Conservation (phyloP, 2,329 filamentous ascomycete species). For the Phyllosticta citrichinensis region DNA sequence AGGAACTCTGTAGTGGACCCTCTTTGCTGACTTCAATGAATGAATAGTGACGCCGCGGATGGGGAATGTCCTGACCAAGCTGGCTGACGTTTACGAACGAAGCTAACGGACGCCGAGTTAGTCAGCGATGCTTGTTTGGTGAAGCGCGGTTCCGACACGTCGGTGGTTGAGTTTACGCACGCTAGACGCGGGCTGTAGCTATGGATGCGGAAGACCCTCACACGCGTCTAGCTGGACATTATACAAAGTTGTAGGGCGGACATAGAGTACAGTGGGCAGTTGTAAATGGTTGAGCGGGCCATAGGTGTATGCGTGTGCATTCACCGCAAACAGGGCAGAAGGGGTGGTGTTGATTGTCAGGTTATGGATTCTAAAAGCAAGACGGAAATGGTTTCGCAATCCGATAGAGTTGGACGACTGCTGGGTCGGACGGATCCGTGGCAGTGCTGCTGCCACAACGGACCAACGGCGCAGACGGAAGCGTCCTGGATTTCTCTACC, state of each 20-base stretch:
- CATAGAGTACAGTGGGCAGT: too few relatives aligned
- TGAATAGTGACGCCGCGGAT: conserved; percentile 14
- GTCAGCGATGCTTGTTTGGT: not conserved
- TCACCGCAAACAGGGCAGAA: too few relatives aligned
- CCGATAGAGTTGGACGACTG: not conserved
- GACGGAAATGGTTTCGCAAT: not conserved
- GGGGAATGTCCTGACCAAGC: conserved; percentile 13
- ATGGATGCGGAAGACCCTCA: too few relatives aligned
- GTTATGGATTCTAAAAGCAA: not conserved
- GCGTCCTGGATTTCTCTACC: not conserved
- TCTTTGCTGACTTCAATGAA: not conserved
- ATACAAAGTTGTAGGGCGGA: too few relatives aligned
- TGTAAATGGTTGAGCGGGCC: too few relatives aligned
- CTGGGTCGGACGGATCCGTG: not conserved
- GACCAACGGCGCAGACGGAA: not conserved
- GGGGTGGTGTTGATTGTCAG: too few relatives aligned
- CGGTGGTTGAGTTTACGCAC: too few relatives aligned
- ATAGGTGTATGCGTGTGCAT: too few relatives aligned
- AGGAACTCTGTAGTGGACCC: conserved; percentile 13
- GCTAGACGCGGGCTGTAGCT: too few relatives aligned
- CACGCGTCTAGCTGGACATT: too few relatives aligned
- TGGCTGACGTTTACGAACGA: conserved; percentile 10
- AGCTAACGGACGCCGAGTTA: not conserved
- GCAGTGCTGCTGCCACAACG: not conserved
- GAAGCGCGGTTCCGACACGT: not conserved